Conservation (phyloP, 2,329 filamentous ascomycete genomes). For the Cryphonectria japonica region DNA sequence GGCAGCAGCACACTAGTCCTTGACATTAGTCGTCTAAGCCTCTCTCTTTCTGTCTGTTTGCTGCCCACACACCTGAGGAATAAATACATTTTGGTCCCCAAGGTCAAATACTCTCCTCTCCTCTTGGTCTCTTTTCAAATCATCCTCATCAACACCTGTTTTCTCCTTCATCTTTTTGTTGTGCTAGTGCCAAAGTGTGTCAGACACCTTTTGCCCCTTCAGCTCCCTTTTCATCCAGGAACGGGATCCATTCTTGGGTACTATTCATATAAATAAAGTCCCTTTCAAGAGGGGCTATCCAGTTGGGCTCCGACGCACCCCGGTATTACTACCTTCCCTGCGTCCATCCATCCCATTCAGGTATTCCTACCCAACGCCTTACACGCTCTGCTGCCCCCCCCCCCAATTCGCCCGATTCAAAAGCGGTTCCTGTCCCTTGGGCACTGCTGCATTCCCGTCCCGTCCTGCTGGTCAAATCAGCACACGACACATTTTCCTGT, state of each 20-base stretch:
- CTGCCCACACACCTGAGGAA: constrained; percentile 32
- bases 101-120: constrained; percentile 26
- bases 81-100: constrained; percentile 28
- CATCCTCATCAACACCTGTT: constrained; percentile 16
- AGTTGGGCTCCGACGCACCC: constrained; percentile 31
- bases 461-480: constrained; percentile 38
- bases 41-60: constrained; percentile 23
- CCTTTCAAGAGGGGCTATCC: constrained; percentile 13
- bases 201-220: not conserved
- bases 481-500: constrained; percentile 38
- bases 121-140: constrained; percentile 28
- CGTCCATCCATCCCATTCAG: constrained; percentile 24
- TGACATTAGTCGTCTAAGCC: constrained; percentile 10
- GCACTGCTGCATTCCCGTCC: constrained; percentile 38
- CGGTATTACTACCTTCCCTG: constrained; percentile 25
- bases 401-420: constrained; percentile 33
- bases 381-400: constrained; percentile 32
- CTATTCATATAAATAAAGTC: constrained; percentile 16
- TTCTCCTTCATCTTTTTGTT: not conserved
- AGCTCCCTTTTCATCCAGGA: constrained; percentile 8
- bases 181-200: not conserved
- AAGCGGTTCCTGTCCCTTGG: constrained; percentile 34
- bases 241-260: constrained; percentile 13
- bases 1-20: constrained; percentile 27
- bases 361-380: constrained; percentile 34